Evolutionary conservation across 169 alveolate species (phyloP).

Genomic region (Ichthyophthirius multifiliis): DNA sequence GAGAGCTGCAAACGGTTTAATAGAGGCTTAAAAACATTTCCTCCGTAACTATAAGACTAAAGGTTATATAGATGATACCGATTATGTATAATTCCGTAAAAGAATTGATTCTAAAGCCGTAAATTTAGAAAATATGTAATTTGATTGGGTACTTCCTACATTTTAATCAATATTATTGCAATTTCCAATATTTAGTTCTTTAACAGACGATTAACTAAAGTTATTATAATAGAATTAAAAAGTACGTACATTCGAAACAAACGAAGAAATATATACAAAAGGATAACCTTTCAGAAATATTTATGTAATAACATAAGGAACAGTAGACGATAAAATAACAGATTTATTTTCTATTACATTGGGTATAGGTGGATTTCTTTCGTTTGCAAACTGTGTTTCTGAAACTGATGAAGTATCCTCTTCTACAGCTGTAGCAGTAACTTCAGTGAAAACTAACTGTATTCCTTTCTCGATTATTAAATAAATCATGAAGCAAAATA

Average conservation of each 20-base stretch:
- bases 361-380: constrained; percentile 30
- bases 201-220: constrained; percentile 2
- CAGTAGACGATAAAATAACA: neutral
- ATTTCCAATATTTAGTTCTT: constrained; percentile 26
- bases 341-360: neutral
- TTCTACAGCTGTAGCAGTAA: neutral
- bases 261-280: constrained; percentile 18
- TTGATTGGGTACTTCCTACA: constrained; percentile 26
- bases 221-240: neutral
- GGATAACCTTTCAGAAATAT: constrained; percentile 16
- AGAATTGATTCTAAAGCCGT: constrained; percentile 23
- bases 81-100: constrained; percentile 6
- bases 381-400: constrained; percentile 25
- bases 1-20: constrained; percentile 32
- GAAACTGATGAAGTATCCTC: neutral
- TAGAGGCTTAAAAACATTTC: constrained; percentile 20
- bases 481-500: neutral
- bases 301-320: constrained; percentile 25
- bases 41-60: constrained; percentile 21
- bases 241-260: neutral
- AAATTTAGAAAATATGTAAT: constrained; percentile 18
- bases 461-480: neutral
- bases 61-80: constrained; percentile 34
- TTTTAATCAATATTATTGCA: constrained; percentile 26
- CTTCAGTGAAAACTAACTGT: neutral